Percentiles rank a stretch among this genome's conserved stretches.
These are phyloP conservation scores for Coix lacrymajobi DNA, from an alignment of 176 grass and related monocot species.

Conservation along the genomic window DNA sequence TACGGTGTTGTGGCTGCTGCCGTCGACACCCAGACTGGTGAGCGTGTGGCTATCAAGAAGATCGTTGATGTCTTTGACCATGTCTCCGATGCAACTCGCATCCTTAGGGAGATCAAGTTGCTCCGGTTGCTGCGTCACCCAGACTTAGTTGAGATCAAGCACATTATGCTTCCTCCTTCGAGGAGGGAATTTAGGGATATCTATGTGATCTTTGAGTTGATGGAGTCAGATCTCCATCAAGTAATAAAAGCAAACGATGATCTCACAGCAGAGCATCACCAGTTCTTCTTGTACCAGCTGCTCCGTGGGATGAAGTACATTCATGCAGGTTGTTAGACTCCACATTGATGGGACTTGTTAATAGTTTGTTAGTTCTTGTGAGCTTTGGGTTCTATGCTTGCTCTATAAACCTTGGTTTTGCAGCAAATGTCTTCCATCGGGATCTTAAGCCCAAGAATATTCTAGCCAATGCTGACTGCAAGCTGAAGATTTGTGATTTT, in stretches of 20 bases:
- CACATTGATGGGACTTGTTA: not conserved
- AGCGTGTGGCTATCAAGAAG: conserved; percentile 89
- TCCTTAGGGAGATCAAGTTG: conserved; percentile 87
- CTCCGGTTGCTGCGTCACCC: conserved; percentile 71
- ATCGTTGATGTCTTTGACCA: conserved; percentile 91
- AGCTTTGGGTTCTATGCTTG: not conserved
- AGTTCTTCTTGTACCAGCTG: conserved; percentile 91
- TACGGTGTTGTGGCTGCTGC: conserved; percentile 85
- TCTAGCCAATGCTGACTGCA: conserved; percentile 92
- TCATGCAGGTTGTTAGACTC: conserved; percentile 62
- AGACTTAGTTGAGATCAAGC: conserved; percentile 84
- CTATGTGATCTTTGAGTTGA: conserved; percentile 84
- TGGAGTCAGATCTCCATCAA: conserved; percentile 85
- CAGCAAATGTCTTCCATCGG: conserved; percentile 87
- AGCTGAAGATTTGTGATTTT: conserved; percentile 87
- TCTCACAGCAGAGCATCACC: conserved; percentile 83
- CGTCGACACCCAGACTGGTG: conserved; percentile 70
- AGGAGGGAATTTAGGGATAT: conserved; percentile 87
- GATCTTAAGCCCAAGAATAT: conserved; percentile 98
- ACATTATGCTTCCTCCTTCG: conserved; percentile 89
- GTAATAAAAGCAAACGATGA: conserved; percentile 90
- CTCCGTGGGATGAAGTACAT: conserved; percentile 89
- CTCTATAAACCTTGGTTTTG: conserved; percentile 17
- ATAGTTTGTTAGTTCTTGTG: not conserved
- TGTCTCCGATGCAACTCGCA: conserved; percentile 82